Conservation (phyloP, 176 grass and related monocot genomes). For the Ananas comosus region DNA sequence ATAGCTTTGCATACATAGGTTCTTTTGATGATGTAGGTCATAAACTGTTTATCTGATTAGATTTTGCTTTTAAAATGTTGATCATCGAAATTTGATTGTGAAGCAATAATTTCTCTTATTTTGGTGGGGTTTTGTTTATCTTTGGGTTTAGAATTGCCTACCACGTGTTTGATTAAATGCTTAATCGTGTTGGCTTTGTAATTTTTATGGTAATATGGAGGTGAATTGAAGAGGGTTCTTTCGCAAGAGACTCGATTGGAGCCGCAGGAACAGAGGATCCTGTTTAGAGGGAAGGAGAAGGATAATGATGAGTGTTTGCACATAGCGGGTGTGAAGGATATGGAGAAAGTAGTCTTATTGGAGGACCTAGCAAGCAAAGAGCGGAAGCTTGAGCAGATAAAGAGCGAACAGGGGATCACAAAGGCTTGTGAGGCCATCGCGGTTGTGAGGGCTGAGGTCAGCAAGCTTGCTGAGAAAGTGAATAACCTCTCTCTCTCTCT, state of each 20-base stretch:
- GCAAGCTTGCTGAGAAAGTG: slow-evolving; percentile 69
- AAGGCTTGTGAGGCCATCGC: slow-evolving; percentile 58
- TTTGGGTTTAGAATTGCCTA: background rate
- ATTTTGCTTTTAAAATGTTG: too few relatives aligned
- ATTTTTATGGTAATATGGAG: slow-evolving; percentile 32
- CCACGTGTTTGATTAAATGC: background rate
- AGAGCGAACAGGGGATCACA: slow-evolving; percentile 50
- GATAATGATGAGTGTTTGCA: slow-evolving; percentile 56
- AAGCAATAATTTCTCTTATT: too few relatives aligned
- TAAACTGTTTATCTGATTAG: too few relatives aligned
- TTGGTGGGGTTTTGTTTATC: background rate
- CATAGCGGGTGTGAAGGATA: slow-evolving; percentile 58
- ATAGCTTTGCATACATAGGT: too few relatives aligned
- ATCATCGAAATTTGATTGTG: too few relatives aligned
- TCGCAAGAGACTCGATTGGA: slow-evolving; percentile 48
- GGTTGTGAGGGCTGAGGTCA: slow-evolving; percentile 61
- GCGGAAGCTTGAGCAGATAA: slow-evolving; percentile 33
- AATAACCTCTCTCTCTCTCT: slow-evolving; percentile 15
- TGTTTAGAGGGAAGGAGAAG: slow-evolving; percentile 86
- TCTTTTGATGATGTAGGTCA: too few relatives aligned
- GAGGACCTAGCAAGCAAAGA: slow-evolving; percentile 54
- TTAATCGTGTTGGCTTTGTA: background rate
- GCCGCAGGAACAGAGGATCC: slow-evolving; percentile 59
- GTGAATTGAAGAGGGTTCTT: slow-evolving; percentile 72
- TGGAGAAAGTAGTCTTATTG: slow-evolving; percentile 64